phyloP scores from a whole-genome alignment of 163 green algal species.

The Chlamydomonas reinhardtii region DNA sequence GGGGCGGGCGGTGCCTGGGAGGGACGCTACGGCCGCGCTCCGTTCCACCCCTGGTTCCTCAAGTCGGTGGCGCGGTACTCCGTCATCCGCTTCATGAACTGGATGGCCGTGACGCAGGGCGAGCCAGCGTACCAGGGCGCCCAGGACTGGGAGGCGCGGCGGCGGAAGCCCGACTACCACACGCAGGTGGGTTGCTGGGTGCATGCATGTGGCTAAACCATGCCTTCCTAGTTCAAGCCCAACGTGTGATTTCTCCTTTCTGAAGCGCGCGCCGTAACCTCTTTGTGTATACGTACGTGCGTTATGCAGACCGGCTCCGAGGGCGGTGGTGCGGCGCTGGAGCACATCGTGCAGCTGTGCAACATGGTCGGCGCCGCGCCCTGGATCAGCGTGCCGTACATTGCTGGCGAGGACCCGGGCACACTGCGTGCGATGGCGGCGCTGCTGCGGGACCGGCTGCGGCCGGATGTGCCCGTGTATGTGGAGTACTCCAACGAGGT shows the following conservation, averaged over 20 bases:
- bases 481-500: slow-evolving; percentile 59
- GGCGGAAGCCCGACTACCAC: background rate
- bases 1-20: slow-evolving; percentile 42
- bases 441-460: slow-evolving; percentile 23
- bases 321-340: slow-evolving; percentile 21
- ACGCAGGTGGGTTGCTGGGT: slow-evolving; percentile 27
- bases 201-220: too few species aligned
- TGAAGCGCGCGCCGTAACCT: background rate
- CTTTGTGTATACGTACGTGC: background rate
- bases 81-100: slow-evolving; percentile 54
- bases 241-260: too few species aligned
- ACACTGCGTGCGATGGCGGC: slow-evolving; percentile 36
- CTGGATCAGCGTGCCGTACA: slow-evolving; percentile 55
- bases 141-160: background rate
- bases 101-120: slow-evolving; percentile 39
- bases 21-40: background rate
- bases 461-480: slow-evolving; percentile 39
- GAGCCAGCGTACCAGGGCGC: background rate
- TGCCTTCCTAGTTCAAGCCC: too few species aligned
- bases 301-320: background rate
- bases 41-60: slow-evolving; percentile 60
- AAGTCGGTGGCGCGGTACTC: slow-evolving; percentile 27
- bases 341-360: slow-evolving; percentile 47
- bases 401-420: slow-evolving; percentile 29
- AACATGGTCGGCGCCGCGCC: slow-evolving; percentile 48